Percentiles rank a stretch among this genome's conserved stretches.
These are phyloP conservation scores for Tolypocladium endophyticum DNA, from an alignment of 2,329 filamentous ascomycete genomes.

Conservation along the genomic window DNA sequence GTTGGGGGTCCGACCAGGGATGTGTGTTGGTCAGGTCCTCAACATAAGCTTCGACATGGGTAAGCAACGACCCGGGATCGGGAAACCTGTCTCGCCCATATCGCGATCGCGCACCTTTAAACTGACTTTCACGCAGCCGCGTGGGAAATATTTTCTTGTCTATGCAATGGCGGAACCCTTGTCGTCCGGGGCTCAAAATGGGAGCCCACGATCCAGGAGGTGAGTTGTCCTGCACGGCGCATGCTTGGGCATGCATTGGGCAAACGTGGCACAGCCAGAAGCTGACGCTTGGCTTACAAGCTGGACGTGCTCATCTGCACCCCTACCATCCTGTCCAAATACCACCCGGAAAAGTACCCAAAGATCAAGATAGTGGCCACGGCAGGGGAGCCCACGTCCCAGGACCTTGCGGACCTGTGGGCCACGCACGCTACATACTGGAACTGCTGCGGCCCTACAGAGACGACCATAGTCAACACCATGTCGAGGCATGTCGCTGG, in stretches of 20 bases:
- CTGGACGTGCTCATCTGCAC: slow-evolving; percentile 44
- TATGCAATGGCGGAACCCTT: slow-evolving; percentile 48
- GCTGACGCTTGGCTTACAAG: slow-evolving; percentile 13
- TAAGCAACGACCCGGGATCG: slow-evolving; percentile 19
- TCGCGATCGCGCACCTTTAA: not conserved
- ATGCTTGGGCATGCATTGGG: not conserved
- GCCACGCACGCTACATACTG: slow-evolving; percentile 35
- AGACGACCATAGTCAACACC: slow-evolving; percentile 50
- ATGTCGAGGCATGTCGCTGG: slow-evolving; percentile 39
- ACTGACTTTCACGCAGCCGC: slow-evolving; percentile 30
- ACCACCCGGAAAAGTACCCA: slow-evolving; percentile 32
- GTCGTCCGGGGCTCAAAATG: slow-evolving; percentile 39
- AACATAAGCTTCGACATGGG: slow-evolving; percentile 54
- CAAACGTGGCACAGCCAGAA: not conserved
- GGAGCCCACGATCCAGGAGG: slow-evolving; percentile 33
- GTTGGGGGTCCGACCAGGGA: slow-evolving; percentile 37
- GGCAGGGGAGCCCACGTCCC: slow-evolving; percentile 42
- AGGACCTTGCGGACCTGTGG: slow-evolving; percentile 45
- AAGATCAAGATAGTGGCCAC: slow-evolving; percentile 42
- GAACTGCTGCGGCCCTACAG: slow-evolving; percentile 51
- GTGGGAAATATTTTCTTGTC: slow-evolving; percentile 47
- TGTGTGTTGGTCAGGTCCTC: slow-evolving; percentile 42
- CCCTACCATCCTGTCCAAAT: slow-evolving; percentile 42
- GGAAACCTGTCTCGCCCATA: not conserved
- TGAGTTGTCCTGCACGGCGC: slow-evolving; percentile 12